Base-by-base conservation (phyloP, 495 filamentous ascomycete genomes). In the Cercophora sp. region DNA sequence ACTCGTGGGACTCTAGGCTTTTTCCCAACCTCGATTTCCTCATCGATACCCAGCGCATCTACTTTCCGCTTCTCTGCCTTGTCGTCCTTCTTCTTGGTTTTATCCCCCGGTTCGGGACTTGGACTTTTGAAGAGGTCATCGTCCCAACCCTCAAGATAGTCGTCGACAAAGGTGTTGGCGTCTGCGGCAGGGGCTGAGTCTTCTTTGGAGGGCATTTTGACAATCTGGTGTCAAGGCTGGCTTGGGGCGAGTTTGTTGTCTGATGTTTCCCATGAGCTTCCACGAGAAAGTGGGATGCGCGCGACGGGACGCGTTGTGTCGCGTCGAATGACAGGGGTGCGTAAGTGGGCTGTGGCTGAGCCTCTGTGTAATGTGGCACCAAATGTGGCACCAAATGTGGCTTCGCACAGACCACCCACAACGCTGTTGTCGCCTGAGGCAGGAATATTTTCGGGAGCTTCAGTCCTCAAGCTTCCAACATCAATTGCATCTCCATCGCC, bases 21-120 rank as follows among this genome's bases (percentile, higher is more conserved):
- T 68, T 85, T 92, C 4, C 76, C 79, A 8, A 96, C 74, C 56
- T 86, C 85, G 55, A 99, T 78, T 59, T 96, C 89, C 56, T 92
- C 85, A 51, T 97, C 92, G 37, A 96, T 81, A 6, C 89, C 90
- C 18, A 95, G 64, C 3, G 58, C 68, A 51, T 71, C 63, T 18
- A 68, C 56, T 52, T 76, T 64, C 50, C 63, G 43, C 52, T 66
- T 68, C 24, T 47, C 70, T 29, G 51, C 59, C 25, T 60, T 47
- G 39, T 60, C 52, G 34, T 55, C 32, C 3, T 57, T 61, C 49
- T 55, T 57, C 1, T 59, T 59, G 54, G 57, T 43, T 3, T 18
- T 3, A 6, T 32, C 24, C n/a, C 25, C 36, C 63, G 65, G 59
- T 52, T 54, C 63, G 8, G 57, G 72, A 51, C 42, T 69, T 15